Conservation (phyloP, 257 asterid genomes). For the Ajuga chamaepitys region DNA sequence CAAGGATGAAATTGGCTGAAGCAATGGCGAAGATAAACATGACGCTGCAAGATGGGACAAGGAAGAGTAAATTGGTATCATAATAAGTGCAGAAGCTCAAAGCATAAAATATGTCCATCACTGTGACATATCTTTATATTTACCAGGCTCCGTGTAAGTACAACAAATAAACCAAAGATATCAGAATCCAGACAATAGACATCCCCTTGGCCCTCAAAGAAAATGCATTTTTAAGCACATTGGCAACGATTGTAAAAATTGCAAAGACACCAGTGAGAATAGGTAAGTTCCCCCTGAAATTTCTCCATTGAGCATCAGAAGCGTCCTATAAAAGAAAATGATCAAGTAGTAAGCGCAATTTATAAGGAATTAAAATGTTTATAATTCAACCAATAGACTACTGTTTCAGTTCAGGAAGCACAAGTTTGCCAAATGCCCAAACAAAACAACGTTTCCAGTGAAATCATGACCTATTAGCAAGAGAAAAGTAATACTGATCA, state of each 20-base stretch:
- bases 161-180: conserved; percentile 58
- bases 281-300: conserved; percentile 72
- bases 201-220: conserved; percentile 74
- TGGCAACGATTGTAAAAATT: conserved; percentile 62
- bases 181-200: conserved; percentile 66
- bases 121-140: conserved; percentile 5
- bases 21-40: conserved; percentile 59
- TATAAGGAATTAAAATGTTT: neutral
- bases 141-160: conserved; percentile 96
- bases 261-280: conserved; percentile 64
- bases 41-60: conserved; percentile 46
- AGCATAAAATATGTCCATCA: conserved; percentile 6
- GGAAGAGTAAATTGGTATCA: conserved; percentile 8
- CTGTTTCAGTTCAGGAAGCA: neutral
- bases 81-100: conserved; percentile 15
- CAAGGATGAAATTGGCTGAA: conserved; percentile 71
- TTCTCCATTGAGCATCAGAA: conserved; percentile 97
- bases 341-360: neutral
- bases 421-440: neutral
- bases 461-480: neutral
- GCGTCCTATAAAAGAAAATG: conserved; percentile 46
- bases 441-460: neutral
- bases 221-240: conserved; percentile 31
- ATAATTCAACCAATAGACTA: neutral
- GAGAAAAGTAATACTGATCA: neutral